Percentiles rank a stretch among this genome's conserved stretches.
These are phyloP conservation scores for Rhodotorula sphaerocarpa DNA, from an alignment of 768 basidiomycete genomes.

Conservation along the genomic window DNA sequence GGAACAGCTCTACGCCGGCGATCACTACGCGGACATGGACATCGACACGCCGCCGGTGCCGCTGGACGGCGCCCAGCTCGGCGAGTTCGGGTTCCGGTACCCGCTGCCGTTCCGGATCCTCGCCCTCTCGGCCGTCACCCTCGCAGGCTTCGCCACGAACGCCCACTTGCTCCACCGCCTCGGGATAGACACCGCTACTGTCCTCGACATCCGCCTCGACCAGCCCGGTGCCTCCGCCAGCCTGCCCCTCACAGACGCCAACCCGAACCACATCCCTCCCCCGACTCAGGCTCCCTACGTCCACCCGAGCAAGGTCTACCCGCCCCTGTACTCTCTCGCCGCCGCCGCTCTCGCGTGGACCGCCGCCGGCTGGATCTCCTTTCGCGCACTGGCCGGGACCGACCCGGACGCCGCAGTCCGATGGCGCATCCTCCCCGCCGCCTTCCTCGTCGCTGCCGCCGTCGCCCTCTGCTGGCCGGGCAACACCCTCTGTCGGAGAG, in stretches of 20 bases:
- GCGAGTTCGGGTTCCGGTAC: constrained; percentile 44
- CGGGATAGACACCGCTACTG: constrained; percentile 63
- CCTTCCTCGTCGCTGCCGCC: constrained; percentile 15
- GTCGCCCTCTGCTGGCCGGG: constrained; percentile 27
- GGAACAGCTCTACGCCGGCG: too few species aligned
- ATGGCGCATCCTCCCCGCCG: constrained; percentile 15
- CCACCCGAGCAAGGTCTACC: constrained; percentile 50
- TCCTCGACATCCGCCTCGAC: constrained; percentile 55
- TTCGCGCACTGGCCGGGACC: constrained; percentile 14
- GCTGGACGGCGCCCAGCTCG: background rate
- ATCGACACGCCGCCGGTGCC: constrained; percentile 1
- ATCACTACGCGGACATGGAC: too few species aligned
- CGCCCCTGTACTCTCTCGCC: constrained; percentile 46
- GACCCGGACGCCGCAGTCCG: background rate
- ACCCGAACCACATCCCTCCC: background rate
- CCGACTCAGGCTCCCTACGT: constrained; percentile 42
- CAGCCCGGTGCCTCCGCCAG: constrained; percentile 2
- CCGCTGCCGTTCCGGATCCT: constrained; percentile 91
- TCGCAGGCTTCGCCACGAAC: constrained; percentile 87
- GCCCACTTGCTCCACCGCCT: constrained; percentile 69
- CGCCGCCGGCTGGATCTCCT: constrained; percentile 19
- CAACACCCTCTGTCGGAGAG: constrained; percentile 27
- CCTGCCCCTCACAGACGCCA: too few species aligned
- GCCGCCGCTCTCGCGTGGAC: constrained; percentile 27
- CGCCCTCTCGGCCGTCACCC: constrained; percentile 51